Conservation (phyloP, 2,329 filamentous ascomycete genomes). For the Hypomyces rosellus region DNA sequence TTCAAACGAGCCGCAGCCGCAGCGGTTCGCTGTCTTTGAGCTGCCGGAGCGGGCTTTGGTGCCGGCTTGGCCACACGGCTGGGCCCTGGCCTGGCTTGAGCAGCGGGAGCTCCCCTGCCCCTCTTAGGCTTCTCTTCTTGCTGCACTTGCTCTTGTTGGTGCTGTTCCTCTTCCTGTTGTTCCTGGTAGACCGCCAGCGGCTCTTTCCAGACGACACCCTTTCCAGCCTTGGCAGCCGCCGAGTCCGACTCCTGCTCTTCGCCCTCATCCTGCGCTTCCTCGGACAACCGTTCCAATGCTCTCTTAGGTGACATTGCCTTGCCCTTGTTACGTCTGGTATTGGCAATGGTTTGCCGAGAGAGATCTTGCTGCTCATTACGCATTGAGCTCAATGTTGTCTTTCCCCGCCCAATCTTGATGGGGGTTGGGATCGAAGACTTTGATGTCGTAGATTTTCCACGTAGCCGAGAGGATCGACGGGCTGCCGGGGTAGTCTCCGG, state of each 20-base stretch:
- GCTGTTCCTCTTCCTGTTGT: slow-evolving; percentile 14
- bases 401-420: slow-evolving; percentile 25
- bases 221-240: slow-evolving; percentile 16
- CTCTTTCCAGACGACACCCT: slow-evolving; percentile 29
- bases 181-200: slow-evolving; percentile 25
- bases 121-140: slow-evolving; percentile 21
- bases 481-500: slow-evolving; percentile 14
- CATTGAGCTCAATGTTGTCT: slow-evolving; percentile 18
- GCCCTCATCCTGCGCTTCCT: slow-evolving; percentile 17
- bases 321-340: slow-evolving; percentile 31
- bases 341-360: slow-evolving; percentile 26
- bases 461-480: slow-evolving; percentile 30
- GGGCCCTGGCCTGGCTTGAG: slow-evolving; percentile 18
- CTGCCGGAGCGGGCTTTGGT: slow-evolving; percentile 11
- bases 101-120: slow-evolving; percentile 17
- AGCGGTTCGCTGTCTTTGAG: slow-evolving; percentile 21
- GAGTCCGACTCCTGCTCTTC: slow-evolving; percentile 15
- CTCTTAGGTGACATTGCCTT: slow-evolving; percentile 29
- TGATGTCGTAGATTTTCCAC: slow-evolving; percentile 16
- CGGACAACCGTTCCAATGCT: slow-evolving; percentile 25
- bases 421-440: slow-evolving; percentile 31
- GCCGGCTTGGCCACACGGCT: slow-evolving; percentile 26
- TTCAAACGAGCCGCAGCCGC: slow-evolving; percentile 27
- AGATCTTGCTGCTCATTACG: slow-evolving; percentile 28
- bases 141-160: slow-evolving; percentile 18